Evolutionary conservation across 1,284 basidiomycete genomes (phyloP).

Genomic region (Golubevia pallescens): DNA sequence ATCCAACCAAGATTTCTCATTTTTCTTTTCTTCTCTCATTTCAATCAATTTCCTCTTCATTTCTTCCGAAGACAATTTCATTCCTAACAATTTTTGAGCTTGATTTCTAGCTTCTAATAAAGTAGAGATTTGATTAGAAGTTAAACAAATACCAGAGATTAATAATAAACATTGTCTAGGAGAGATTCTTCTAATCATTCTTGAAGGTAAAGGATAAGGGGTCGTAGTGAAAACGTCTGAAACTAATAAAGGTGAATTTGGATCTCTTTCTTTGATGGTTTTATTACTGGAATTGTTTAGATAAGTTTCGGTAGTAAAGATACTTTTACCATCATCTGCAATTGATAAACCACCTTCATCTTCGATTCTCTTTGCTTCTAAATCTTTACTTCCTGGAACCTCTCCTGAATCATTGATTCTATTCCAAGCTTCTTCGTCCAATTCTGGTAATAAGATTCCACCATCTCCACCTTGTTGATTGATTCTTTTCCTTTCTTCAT

Average conservation of each 20-base stretch:
- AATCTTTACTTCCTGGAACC: not conserved
- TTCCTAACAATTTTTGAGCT: conserved; percentile 1
- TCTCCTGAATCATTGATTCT: not conserved
- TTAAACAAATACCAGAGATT: conserved; percentile 15
- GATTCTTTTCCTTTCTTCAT: not conserved
- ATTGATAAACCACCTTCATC: not conserved
- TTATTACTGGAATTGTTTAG: not conserved
- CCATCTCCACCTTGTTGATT: not conserved
- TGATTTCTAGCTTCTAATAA: conserved; percentile 6
- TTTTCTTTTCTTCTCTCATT: too few relatives aligned
- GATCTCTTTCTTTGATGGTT: not conserved
- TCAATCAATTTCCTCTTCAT: conserved; percentile 1
- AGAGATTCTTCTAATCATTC: conserved; percentile 39
- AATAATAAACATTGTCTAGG: conserved; percentile 58
- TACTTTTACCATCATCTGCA: not conserved
- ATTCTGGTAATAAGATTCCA: not conserved
- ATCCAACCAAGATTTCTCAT: too few relatives aligned
- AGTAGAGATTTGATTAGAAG: conserved; percentile 1
- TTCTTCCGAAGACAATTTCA: not conserved
- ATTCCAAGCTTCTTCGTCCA: not conserved
- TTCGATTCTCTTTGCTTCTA: not conserved
- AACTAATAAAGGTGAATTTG: not conserved
- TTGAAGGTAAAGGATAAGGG: too few relatives aligned
- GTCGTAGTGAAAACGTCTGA: too few relatives aligned
- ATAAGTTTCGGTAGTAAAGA: not conserved